phyloP scores from a whole-genome alignment of 805 yeast species.

The Yamadazyma nakazawae region DNA sequence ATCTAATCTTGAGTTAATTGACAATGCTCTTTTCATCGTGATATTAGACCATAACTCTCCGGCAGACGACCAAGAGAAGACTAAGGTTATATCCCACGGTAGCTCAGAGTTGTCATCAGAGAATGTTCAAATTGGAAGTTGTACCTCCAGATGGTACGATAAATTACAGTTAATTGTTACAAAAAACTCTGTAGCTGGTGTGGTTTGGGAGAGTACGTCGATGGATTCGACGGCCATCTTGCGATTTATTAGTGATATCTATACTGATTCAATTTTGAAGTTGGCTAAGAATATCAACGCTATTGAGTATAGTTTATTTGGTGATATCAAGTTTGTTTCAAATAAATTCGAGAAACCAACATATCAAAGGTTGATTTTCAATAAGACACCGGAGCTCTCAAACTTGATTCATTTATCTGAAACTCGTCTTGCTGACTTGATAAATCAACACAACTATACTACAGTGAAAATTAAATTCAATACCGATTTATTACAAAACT shows the following conservation, averaged over 20 bases:
- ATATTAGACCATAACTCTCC: conserved; percentile 51
- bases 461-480: conserved; percentile 37
- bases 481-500: conserved; percentile 34
- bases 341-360: conserved; percentile 40
- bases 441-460: conserved; percentile 55
- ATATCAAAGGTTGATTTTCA: conserved; percentile 27
- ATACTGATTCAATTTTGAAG: conserved; percentile 54
- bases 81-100: conserved; percentile 51
- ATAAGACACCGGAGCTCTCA: conserved; percentile 43
- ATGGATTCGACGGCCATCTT: conserved; percentile 59
- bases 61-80: conserved; percentile 44
- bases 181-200: conserved; percentile 54
- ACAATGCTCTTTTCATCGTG: conserved; percentile 50
- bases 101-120: conserved; percentile 39
- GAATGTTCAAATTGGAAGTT: conserved; percentile 51
- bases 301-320: conserved; percentile 52
- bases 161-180: conserved; percentile 54
- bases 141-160: conserved; percentile 60
- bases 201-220: conserved; percentile 56
- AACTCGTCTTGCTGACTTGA: conserved; percentile 55
- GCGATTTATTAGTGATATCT: conserved; percentile 54
- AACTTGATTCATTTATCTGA: conserved; percentile 53
- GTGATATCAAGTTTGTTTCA: conserved; percentile 35
- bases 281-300: conserved; percentile 59
- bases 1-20: conserved; percentile 36